These are phyloP conservation scores for Jimgerdemannia flammicorona DNA, from an alignment of 192 early-diverging fungal species.

Conservation along the genomic window DNA sequence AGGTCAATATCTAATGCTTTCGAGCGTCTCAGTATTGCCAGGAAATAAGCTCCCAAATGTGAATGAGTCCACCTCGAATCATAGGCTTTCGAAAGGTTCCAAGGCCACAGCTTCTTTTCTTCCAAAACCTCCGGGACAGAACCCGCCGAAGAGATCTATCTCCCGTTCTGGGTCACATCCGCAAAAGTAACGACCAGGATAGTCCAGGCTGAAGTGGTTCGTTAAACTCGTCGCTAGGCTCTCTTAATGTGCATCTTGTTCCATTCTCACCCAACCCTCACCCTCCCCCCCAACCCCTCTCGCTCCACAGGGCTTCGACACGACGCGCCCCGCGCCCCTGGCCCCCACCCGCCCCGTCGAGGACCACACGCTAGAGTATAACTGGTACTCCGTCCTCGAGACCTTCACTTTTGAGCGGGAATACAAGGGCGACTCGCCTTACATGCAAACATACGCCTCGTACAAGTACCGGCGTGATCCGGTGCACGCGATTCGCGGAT, in stretches of 20 bases:
- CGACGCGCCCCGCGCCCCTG: constrained; percentile 34
- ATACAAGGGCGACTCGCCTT: constrained; percentile 30
- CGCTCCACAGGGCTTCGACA: constrained; percentile 35
- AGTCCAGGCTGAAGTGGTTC: constrained; percentile 43
- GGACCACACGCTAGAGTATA: constrained; percentile 35
- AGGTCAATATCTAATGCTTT: neutral
- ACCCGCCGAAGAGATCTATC: constrained; percentile 38
- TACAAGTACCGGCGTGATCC: constrained; percentile 47
- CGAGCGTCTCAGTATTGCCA: neutral
- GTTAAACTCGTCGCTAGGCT: neutral
- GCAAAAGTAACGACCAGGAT: constrained; percentile 38
- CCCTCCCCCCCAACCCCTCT: too few relatives aligned
- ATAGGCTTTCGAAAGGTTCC: constrained; percentile 45
- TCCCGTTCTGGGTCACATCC: constrained; percentile 51
- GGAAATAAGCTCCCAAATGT: neutral
- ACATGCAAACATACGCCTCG: constrained; percentile 45
- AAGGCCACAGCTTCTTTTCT: constrained; percentile 53
- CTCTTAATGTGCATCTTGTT: neutral
- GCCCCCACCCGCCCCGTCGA: constrained; percentile 40
- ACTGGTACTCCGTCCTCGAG: constrained; percentile 38
- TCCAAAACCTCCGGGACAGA: constrained; percentile 26
- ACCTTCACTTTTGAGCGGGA: constrained; percentile 26
- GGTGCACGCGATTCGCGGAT: constrained; percentile 41
- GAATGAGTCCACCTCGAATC: neutral
- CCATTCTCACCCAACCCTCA: neutral